phyloP scores from a whole-genome alignment of 2,329 filamentous ascomycete genomes.

The Aspergillus tamarii region DNA sequence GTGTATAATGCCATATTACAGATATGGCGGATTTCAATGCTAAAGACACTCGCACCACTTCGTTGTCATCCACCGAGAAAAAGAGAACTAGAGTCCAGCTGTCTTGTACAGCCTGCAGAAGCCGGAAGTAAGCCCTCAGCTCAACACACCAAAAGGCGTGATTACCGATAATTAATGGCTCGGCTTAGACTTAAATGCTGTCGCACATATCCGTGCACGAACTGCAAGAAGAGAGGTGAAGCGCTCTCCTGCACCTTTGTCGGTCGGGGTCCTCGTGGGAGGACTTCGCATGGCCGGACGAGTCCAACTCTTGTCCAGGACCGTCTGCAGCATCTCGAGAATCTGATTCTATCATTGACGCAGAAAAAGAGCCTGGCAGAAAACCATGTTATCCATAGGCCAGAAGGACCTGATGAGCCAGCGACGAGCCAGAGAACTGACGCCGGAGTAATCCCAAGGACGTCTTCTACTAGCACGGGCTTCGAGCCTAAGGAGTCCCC shows the following conservation, averaged over 20 bases:
- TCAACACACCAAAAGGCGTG: background rate
- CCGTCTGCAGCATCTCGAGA: slow-evolving; percentile 41
- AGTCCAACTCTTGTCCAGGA: slow-evolving; percentile 38
- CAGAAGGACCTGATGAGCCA: background rate
- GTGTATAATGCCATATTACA: background rate
- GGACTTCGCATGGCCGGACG: slow-evolving; percentile 28
- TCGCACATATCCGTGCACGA: slow-evolving; percentile 39
- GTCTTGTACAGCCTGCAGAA: slow-evolving; percentile 42
- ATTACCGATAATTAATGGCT: slow-evolving; percentile 2
- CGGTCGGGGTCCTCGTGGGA: slow-evolving; percentile 38
- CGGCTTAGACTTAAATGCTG: slow-evolving; percentile 38
- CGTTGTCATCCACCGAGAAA: slow-evolving; percentile 21
- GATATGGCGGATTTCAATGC: background rate
- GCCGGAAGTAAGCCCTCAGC: slow-evolving; percentile 34
- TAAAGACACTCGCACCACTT: background rate
- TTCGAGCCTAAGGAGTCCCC: slow-evolving; percentile 19
- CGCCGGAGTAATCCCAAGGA: slow-evolving; percentile 4
- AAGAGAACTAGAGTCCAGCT: slow-evolving; percentile 43
- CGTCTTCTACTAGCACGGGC: slow-evolving; percentile 16
- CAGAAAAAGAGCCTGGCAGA: slow-evolving; percentile 30
- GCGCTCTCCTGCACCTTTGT: slow-evolving; percentile 37
- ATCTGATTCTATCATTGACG: slow-evolving; percentile 39
- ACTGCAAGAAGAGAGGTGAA: slow-evolving; percentile 39
- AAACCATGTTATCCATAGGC: background rate
- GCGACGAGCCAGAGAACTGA: background rate